Evolutionary conservation across 2,329 filamentous ascomycete genomes (phyloP).

Genomic region (Nannizzia gypsea): DNA sequence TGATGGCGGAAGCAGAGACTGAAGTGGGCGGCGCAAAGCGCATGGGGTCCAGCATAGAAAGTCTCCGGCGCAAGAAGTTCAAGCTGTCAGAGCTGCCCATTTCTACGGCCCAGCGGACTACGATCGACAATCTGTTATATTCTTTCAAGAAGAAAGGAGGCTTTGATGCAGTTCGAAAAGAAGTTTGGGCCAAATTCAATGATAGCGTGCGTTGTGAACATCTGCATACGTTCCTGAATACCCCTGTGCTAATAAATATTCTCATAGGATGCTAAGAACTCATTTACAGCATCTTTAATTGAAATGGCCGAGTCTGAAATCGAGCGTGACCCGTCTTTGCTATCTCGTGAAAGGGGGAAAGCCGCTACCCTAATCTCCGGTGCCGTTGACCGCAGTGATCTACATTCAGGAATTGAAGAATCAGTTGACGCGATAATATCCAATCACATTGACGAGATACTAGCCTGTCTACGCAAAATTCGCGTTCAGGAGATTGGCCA

Average conservation of each 20-base stretch:
- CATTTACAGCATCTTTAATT: constrained; percentile 42
- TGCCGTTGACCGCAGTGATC: constrained; percentile 50
- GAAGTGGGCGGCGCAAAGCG: constrained; percentile 21
- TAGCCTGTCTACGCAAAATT: constrained; percentile 45
- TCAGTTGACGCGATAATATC: constrained; percentile 45
- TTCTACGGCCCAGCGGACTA: constrained; percentile 44
- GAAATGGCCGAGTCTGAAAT: constrained; percentile 49
- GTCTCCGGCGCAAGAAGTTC: constrained; percentile 37
- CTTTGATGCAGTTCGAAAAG: constrained; percentile 51
- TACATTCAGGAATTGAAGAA: constrained; percentile 47
- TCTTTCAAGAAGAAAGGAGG: constrained; percentile 57
- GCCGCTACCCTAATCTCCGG: constrained; percentile 53
- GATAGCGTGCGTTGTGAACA: constrained; percentile 35
- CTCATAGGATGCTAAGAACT: constrained; percentile 40
- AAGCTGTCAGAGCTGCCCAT: constrained; percentile 51
- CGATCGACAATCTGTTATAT: constrained; percentile 50
- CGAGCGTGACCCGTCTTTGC: constrained; percentile 48
- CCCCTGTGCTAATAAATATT: not conserved
- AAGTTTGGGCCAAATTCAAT: constrained; percentile 48
- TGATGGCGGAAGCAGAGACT: constrained; percentile 24
- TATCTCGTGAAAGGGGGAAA: constrained; percentile 50
- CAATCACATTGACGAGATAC: constrained; percentile 42
- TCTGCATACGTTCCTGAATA: not conserved
- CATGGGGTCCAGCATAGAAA: constrained; percentile 19
- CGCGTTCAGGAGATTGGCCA: constrained; percentile 48